Conservation (phyloP, 1,139 yeast genomes). For the Geotrichum cucujoidarum region DNA sequence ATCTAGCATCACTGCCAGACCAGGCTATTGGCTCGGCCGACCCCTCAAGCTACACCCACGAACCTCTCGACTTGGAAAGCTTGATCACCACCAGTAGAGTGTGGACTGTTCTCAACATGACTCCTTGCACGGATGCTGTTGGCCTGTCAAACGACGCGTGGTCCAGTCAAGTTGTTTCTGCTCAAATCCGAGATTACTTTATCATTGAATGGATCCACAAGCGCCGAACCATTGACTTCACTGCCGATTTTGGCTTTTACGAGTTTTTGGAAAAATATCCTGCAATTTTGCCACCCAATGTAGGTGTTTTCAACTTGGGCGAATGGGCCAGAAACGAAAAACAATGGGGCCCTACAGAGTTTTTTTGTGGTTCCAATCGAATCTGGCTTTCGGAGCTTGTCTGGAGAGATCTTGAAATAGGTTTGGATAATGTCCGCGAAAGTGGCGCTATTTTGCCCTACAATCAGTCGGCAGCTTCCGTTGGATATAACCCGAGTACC, state of each 20-base stretch:
- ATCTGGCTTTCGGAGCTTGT: constrained; percentile 39
- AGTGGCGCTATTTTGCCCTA: constrained; percentile 19
- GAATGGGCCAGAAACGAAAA: constrained; percentile 39
- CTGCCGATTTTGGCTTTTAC: constrained; percentile 39
- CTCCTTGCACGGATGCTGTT: constrained; percentile 31
- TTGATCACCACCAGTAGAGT: constrained; percentile 33
- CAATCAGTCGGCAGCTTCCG: not conserved
- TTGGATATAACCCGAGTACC: not conserved
- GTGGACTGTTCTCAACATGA: constrained; percentile 36
- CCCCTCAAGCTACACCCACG: constrained; percentile 4
- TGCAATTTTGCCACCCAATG: constrained; percentile 34
- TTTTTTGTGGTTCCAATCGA: constrained; percentile 36
- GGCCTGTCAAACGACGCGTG: constrained; percentile 33
- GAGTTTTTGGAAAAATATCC: constrained; percentile 38
- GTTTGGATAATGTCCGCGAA: constrained; percentile 26
- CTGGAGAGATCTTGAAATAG: constrained; percentile 38
- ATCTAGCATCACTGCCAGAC: constrained; percentile 20
- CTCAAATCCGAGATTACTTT: constrained; percentile 36
- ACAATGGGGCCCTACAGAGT: constrained; percentile 35
- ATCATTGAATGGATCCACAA: constrained; percentile 39
- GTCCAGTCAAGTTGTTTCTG: constrained; percentile 37
- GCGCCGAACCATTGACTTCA: constrained; percentile 35
- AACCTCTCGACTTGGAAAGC: constrained; percentile 24
- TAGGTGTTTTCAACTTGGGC: constrained; percentile 32
- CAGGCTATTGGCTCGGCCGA: not conserved